Conservation (phyloP, 2,329 filamentous ascomycete genomes). For the Trichophaea hybrida region DNA sequence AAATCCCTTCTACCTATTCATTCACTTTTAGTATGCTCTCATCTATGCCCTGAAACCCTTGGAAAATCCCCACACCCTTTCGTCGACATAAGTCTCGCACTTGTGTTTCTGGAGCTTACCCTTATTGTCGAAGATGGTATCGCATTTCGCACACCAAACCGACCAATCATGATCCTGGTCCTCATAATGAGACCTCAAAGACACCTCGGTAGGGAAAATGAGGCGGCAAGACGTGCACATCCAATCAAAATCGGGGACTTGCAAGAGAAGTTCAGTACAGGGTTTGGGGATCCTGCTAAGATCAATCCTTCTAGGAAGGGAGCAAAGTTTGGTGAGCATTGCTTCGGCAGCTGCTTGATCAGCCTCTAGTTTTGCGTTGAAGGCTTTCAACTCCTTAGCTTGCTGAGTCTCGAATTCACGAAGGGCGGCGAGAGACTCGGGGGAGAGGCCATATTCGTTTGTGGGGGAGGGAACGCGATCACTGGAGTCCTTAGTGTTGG, state of each 20-base stretch:
- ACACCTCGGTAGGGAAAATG: background rate
- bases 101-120: background rate
- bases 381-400: background rate
- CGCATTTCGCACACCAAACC: background rate
- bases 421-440: background rate
- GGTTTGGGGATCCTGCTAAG: background rate
- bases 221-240: background rate
- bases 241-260: background rate
- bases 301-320: background rate
- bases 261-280: background rate
- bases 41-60: too few relatives aligned
- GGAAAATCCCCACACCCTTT: background rate
- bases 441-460: background rate
- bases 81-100: background rate
- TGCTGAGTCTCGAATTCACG: background rate
- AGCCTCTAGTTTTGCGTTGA: background rate
- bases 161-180: background rate
- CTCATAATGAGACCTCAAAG: background rate
- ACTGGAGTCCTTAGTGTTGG: background rate
- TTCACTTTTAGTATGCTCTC: too few relatives aligned
- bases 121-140: background rate
- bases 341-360: background rate
- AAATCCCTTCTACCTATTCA: too few relatives aligned
- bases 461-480: background rate
- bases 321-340: background rate